Evolutionary conservation across 1,284 basidiomycete species (phyloP), one percentile per base, ranked within the genome.

Genomic region (Irpex rosettiformis): DNA sequence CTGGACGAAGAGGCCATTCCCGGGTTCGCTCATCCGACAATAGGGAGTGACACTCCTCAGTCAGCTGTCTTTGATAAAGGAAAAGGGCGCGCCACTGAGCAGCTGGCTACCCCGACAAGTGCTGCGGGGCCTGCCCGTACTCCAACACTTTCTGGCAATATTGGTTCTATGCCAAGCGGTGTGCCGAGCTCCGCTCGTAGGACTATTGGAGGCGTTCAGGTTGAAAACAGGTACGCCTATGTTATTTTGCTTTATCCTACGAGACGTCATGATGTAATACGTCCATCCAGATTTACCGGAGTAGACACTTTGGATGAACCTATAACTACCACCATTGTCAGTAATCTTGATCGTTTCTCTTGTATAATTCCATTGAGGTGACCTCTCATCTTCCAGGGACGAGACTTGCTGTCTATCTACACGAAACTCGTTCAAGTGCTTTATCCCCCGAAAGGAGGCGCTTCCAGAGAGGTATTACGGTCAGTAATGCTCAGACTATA

Each of bases 281-380:
- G 49, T 37, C 13, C 21, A 24, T 52, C 45, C 57, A 91, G 91
- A 66, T 92, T 88, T 72, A 82, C 91, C 5, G 91, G 91, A 5
- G 80, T 79, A 13, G 89, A 94, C 67, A 96, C 95, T 0, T 80
- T 98, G 25, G 95, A 97, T 68, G 95, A 98, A 71, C 94, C 95
- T 0, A 84, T 97, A 13, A 84, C 86, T 6, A 82, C 84, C 18
- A 97, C 95, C 0, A 94, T 98, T 64, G 95, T 96, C 65, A 65
- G 91, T 78, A 37, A 18, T 29, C 56, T 52, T 13, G n/a, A 10
- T 40, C 13, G 4, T 18, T 40, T 7, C 37, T 40, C 7, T 13
- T 10, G 16, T 4, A 49, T 40, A 54, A 56, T 22, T 13, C 3
- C 27, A 10, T 27, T 5, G 22, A 21, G 21, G 24, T 21, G n/a